These are phyloP conservation scores for Musa schizocarpa DNA, from an alignment of 176 grass and related monocot species.

Conservation along the genomic window DNA sequence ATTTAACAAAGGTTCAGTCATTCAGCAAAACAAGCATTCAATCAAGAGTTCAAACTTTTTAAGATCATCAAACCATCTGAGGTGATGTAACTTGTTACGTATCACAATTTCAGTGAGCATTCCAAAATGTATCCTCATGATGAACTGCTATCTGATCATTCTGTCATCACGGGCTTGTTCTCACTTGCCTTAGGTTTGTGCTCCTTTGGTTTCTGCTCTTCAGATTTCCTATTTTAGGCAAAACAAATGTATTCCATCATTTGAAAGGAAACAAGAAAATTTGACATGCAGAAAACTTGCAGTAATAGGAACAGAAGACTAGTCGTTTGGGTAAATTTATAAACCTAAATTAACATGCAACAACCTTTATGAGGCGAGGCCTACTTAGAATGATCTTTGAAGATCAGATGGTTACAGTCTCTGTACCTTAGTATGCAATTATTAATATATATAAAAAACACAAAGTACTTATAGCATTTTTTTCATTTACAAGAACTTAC, in stretches of 20 bases:
- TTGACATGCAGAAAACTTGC: not conserved
- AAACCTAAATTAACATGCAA: not conserved
- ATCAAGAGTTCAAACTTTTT: not conserved
- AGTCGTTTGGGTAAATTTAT: not conserved
- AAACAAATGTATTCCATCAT: not conserved
- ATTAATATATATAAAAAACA: no score
- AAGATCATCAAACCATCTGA: not conserved
- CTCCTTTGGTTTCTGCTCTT: constrained; percentile 65
- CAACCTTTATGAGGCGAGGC: no score
- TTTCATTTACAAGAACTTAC: no score
- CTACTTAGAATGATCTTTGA: no score
- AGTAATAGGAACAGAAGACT: no score
- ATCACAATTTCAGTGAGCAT: not conserved
- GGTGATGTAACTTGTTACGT: not conserved
- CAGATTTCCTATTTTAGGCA: constrained; percentile 31
- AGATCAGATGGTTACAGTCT: no score
- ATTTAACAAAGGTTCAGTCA: not conserved
- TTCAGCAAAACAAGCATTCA: not conserved
- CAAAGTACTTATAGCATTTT: no score
- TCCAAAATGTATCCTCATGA: not conserved
- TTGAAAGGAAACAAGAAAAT: not conserved
- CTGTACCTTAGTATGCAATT: no score
- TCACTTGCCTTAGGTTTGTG: constrained; percentile 62
- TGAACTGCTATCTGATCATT: constrained; percentile 20
- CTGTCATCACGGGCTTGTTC: constrained; percentile 76